Percentiles rank a stretch among this genome's conserved stretches.
These are phyloP conservation scores for Lomentospora prolificans DNA, from an alignment of 2,329 filamentous ascomycete species.

Conservation along the genomic window DNA sequence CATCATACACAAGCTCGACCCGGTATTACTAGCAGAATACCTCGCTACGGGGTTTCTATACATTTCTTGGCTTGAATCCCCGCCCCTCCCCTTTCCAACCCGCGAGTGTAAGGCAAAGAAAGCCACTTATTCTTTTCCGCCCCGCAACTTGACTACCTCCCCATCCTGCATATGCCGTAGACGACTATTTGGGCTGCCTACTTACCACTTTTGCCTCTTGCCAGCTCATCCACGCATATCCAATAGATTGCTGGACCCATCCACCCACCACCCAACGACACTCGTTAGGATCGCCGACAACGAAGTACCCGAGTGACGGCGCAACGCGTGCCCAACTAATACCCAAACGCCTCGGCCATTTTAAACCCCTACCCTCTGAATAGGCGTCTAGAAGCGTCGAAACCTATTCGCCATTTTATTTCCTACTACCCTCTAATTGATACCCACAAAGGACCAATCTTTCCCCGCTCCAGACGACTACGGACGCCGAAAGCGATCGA, in stretches of 20 bases:
- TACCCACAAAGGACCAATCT: constrained; percentile 1
- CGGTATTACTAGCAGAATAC: background rate
- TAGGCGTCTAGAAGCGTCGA: constrained; percentile 12
- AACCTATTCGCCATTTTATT: constrained; percentile 12
- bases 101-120: constrained; percentile 19
- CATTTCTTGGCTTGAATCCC: constrained; percentile 18
- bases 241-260: constrained; percentile 40
- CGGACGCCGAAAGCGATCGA: background rate
- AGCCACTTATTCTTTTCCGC: constrained; percentile 17
- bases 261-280: constrained; percentile 12
- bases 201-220: constrained; percentile 40
- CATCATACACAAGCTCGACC: background rate
- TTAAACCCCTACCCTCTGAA: constrained; percentile 22
- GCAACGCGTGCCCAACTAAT: constrained; percentile 36
- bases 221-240: constrained; percentile 53
- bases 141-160: constrained; percentile 30
- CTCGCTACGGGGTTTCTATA: background rate
- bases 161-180: constrained; percentile 51
- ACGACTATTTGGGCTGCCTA: constrained; percentile 42
- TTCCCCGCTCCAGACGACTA: constrained; percentile 2
- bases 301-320: constrained; percentile 34
- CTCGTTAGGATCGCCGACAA: constrained; percentile 33
- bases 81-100: background rate
- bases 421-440: constrained; percentile 7
- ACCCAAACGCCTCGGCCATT: constrained; percentile 26